Base-by-base conservation (phyloP, 495 filamentous ascomycete species). In the Podospora bellae-mahoneyi region DNA sequence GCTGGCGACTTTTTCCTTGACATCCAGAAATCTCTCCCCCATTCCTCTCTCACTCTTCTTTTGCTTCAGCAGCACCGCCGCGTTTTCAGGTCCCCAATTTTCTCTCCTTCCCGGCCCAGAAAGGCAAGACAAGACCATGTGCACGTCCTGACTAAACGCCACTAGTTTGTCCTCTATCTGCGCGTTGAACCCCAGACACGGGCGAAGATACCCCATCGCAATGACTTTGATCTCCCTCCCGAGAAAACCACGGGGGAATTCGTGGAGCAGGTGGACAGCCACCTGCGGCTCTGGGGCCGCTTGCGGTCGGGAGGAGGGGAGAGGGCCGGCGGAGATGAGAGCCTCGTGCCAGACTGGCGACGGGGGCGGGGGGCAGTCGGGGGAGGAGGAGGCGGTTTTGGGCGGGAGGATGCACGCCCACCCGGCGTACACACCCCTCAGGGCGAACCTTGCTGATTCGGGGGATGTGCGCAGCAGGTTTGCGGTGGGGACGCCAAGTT, bases 401-500 rank as follows among this genome's bases (percentile, higher is more conserved):
- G 48, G 73, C 1, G 70, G 71, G 13, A 78, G 54, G 18, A 87
- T 62, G 30, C 82, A 76, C 4, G 82, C 81, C 87, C 89, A 91
- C 34, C 85, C 88, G 68, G 89, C 88, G 69, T 88, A 91, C 57
- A 88, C 79, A 0, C 89, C 89, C 28, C 78, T 78, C 4, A 90
- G 75, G 23, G 83, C 81, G 60, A 84, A 77, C 3, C 75, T 64
- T 20, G 88, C 74, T 32, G 84, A 79, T 5, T 82, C 81, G 0
- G 79, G 70, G 3, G 80, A 70, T 0, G 87, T 74, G 57, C 74
- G 79, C 10, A 66, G 62, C 3, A 89, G 73, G 61, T 81, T 82
- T 4, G 79, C 77, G 1, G 79, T 78, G 1, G 80, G 77, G 7
- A 78, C 68, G 4, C 73, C 71, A 2, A 76, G 68, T 64, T 82